These are phyloP conservation scores for Tulasnella sp. DNA, from an alignment of 768 basidiomycete genomes.

Conservation along the genomic window DNA sequence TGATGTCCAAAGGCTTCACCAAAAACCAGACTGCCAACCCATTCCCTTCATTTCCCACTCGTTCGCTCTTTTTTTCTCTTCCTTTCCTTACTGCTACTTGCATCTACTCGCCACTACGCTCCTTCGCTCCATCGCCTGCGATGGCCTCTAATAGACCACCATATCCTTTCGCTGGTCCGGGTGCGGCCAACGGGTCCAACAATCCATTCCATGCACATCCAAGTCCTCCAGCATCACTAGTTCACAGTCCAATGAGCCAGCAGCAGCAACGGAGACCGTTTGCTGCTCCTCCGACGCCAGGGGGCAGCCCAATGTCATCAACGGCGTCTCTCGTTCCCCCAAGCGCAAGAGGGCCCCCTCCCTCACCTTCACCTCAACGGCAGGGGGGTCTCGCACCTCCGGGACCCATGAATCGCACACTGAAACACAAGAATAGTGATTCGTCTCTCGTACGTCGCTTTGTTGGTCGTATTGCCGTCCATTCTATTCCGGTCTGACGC, in stretches of 20 bases:
- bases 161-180: constrained; percentile 7
- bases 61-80: not conserved
- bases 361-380: not conserved
- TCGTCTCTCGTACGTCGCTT: not conserved
- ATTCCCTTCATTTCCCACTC: not conserved
- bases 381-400: not conserved
- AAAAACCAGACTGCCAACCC: not conserved
- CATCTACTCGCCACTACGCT: not conserved
- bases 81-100: not conserved
- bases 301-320: not conserved
- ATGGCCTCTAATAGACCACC: not conserved
- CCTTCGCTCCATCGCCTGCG: not conserved
- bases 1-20: not conserved
- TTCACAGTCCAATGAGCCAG: not conserved
- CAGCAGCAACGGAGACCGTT: constrained; percentile 2
- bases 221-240: not conserved
- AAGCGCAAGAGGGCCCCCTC: not conserved
- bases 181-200: not conserved
- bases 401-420: not conserved
- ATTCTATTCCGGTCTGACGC: not conserved
- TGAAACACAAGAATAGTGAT: constrained; percentile 6
- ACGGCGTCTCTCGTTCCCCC: not conserved
- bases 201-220: not conserved
- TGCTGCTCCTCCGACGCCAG: not conserved
- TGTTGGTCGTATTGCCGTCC: not conserved